Base-by-base conservation (phyloP, 2,329 filamentous ascomycete genomes). In the Parastagonospora avenae region DNA sequence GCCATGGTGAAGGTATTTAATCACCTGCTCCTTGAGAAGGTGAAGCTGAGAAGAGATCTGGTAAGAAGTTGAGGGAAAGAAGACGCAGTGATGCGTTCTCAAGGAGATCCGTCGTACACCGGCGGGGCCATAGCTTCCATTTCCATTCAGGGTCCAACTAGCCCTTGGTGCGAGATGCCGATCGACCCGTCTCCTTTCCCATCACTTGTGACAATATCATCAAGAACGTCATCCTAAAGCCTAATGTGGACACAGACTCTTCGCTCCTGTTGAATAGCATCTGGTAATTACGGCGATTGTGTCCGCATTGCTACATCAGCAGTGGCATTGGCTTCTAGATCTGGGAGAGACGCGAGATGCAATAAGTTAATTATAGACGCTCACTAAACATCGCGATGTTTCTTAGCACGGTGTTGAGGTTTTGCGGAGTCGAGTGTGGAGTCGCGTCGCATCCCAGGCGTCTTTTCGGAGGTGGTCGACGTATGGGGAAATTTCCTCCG, bases 401-500 rank as follows among this genome's bases (percentile, higher is more conserved):
- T 37, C 30, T 42, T 15, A 54, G 53, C 48, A 61, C 14, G 48
- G 42, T 49, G 41, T 41, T 42, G 52, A 59, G 49, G 51, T 44
- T 50, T 44, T 61, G 59, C 55, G 61, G 59, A 51, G 59, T 45
- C 48, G 14, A 14, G 35, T 41, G 33, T 55, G 48, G 48, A 46
- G 55, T 46, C 43, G 48, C 40, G 45, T 50, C 50, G 42, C 29
- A 29, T 36, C 27, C 19, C 35, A 43, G 52, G 43, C 14, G 46
- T 42, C 32, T 12, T 4, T 33, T 28, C 30, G n/a, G 46, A 48
- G 9, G 14, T 37, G 9, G 14, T 37, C 11, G 43, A 39, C 47
- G 8, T n/a, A 62, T 46, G 61, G 61, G 61, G 64, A 54, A 64
- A 63, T 32, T 52, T 57, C 60, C 64, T 60, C 59, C 59, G 49